These are phyloP conservation scores for Straminergon stramineum DNA, from an alignment of 225 moss, liverwort and hornwort genomes.

Conservation along the genomic window DNA sequence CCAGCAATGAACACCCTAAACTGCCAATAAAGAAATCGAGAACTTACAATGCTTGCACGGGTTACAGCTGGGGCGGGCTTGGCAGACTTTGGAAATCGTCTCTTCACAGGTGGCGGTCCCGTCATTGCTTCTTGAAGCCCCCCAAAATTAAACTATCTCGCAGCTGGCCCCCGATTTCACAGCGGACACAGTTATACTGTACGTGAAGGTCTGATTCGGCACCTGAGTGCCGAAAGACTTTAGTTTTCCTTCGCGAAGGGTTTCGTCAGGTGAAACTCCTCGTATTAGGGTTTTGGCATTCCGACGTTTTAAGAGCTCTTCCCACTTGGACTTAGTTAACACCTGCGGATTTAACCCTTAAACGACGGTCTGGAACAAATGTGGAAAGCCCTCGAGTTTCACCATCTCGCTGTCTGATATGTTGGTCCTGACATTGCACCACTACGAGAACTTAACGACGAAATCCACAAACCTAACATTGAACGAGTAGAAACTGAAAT, in stretches of 20 bases:
- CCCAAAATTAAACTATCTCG: background rate
- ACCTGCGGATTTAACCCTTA: no score
- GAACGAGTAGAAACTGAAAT: background rate
- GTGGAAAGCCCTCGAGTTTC: background rate
- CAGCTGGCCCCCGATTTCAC: background rate
- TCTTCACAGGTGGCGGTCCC: constrained; percentile 11
- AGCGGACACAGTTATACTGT: background rate
- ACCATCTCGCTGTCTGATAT: background rate
- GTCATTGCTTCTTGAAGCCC: constrained; percentile 8
- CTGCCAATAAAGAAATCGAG: background rate
- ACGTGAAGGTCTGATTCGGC: background rate
- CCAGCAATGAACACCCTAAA: background rate
- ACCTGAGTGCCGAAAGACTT: background rate
- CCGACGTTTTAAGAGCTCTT: background rate
- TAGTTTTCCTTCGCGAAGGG: background rate
- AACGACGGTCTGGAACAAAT: background rate
- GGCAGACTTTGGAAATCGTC: constrained; percentile 29
- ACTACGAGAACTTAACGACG: background rate
- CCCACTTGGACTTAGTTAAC: no score
- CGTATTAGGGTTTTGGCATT: background rate
- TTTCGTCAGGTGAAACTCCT: background rate
- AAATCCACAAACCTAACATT: background rate
- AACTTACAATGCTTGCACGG: constrained; percentile 33
- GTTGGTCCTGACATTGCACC: background rate
- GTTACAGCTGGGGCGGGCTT: constrained; percentile 28